Base-by-base conservation (phyloP, 768 basidiomycete genomes). In the Trametes cubensis region DNA sequence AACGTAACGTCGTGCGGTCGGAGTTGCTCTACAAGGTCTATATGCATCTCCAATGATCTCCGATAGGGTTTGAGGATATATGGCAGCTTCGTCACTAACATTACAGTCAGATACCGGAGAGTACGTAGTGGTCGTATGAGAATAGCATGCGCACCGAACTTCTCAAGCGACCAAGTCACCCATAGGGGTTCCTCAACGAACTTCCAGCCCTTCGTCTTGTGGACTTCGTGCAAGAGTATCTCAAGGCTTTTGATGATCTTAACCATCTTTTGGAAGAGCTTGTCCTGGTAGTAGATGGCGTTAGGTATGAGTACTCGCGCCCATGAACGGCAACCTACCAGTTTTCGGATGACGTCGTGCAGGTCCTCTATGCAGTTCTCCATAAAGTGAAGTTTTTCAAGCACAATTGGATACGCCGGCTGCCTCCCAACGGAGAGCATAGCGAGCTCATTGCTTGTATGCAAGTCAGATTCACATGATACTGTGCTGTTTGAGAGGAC, bases 91-190 rank as follows among this genome's bases (percentile, higher is more conserved):
- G 78, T 80, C 14, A 85, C 90, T 91, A 62, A 17, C n/a, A 38
- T 5, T 5, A 44, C 14, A 30, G 18, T 38, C 50, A 53, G 26
- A 7, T 11, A 34, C 34, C 34, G 11, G 14, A 10, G 10, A 26
- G 10, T 25, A 26, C 18, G 3, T 2, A 26, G 15, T 15, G 4
- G 6, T 11, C 10, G 23, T 14, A n/a, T 14, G 6, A 11, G 7
- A 26, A 14, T 7, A 18, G 26, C 3, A 5, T 54, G 70, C 78
- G 44, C 61, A 89, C 92, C 89, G 59, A 94, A 92, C 73, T 83
- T 88, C 66, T 89, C 87, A 26, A 93, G 74, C 0, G 92, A 78
- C 92, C 92, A 94, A 13, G 91, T 92, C 25, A 83, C 75, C 92
- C 92, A 94, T 46, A 94, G 76, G 0, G 89, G 86, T 62, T 92